Conservation (phyloP, 345 rosid genomes). For the Erodium maritimum region DNA sequence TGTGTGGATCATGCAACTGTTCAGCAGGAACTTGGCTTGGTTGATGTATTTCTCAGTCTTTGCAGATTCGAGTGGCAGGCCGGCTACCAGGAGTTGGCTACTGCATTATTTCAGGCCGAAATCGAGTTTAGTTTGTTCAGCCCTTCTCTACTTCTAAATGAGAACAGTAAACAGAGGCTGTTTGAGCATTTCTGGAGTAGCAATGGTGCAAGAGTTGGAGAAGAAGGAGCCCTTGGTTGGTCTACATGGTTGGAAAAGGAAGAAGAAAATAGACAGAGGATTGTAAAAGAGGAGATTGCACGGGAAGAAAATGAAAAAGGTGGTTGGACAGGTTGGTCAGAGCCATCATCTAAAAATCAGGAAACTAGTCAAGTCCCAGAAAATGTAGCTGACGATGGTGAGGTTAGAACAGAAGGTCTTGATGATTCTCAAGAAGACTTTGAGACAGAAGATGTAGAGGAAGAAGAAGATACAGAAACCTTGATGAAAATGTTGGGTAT, state of each 20-base stretch:
- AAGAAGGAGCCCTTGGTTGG: slow-evolving; percentile 94
- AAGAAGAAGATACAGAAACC: slow-evolving; percentile 78
- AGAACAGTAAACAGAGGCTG: slow-evolving; percentile 68
- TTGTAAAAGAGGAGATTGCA: slow-evolving; percentile 44
- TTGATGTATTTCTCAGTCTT: slow-evolving; percentile 74
- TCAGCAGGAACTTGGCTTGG: slow-evolving; percentile 71
- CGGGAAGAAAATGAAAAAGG: slow-evolving; percentile 53
- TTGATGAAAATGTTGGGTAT: slow-evolving; percentile 77
- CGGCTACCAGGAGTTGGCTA: slow-evolving; percentile 80
- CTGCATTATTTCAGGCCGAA: slow-evolving; percentile 87
- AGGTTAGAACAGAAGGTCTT: slow-evolving; percentile 4
- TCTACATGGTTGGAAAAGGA: slow-evolving; percentile 84
- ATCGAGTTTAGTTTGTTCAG: slow-evolving; percentile 78
- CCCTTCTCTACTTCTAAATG: slow-evolving; percentile 61
- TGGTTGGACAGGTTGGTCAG: slow-evolving; percentile 99
- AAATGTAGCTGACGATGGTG: slow-evolving; percentile 19
- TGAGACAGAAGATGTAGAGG: slow-evolving; percentile 34
- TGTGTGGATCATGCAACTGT: slow-evolving; percentile 31
- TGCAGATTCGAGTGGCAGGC: slow-evolving; percentile 97
- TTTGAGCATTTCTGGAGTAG: slow-evolving; percentile 95
- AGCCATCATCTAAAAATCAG: slow-evolving; percentile 36
- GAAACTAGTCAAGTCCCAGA: slow-evolving; percentile 26
- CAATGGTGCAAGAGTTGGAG: slow-evolving; percentile 82
- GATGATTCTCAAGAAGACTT: slow-evolving; percentile 34
- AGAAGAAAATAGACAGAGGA: slow-evolving; percentile 74